Conservation (phyloP, 1,139 yeast genomes). For the Hansenula sp. region DNA sequence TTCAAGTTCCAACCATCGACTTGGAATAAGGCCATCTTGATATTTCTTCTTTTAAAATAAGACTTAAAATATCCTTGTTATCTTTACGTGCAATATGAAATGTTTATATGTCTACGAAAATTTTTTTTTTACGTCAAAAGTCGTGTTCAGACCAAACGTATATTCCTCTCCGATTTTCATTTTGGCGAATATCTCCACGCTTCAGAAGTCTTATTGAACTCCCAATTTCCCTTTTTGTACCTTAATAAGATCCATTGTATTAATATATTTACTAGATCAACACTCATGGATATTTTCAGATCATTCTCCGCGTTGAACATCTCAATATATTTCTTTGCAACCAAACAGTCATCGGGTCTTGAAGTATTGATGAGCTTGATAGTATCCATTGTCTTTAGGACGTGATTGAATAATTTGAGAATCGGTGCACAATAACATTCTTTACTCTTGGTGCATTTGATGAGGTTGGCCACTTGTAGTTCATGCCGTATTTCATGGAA, state of each 20-base stretch:
- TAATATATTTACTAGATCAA: neutral
- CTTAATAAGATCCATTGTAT: neutral
- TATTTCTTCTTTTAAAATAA: no score
- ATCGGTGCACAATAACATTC: conserved; percentile 3
- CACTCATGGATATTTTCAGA: neutral
- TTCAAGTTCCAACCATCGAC: conserved; percentile 82
- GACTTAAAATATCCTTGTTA: neutral
- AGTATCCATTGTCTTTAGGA: neutral
- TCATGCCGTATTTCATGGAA: conserved; percentile 34
- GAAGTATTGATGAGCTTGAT: neutral
- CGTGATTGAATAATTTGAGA: neutral
- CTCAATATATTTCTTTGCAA: neutral
- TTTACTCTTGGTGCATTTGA: conserved; percentile 11
- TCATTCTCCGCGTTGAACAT: neutral
- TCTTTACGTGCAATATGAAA: no score
- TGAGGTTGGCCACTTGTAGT: conserved; percentile 19
- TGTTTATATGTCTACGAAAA: neutral
- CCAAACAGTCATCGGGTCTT: neutral
- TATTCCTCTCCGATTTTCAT: neutral
- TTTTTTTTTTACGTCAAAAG: conserved; percentile 1
- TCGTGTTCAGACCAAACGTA: neutral
- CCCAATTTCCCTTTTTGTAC: neutral
- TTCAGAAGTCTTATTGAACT: neutral
- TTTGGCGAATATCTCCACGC: neutral
- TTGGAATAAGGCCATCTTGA: conserved; percentile 63